A percentile compares a stretch with the other conserved stretches of the same genome.
Evolutionary conservation across 306 rosid species (phyloP).

Genomic region (Cicer pinnatifidum): DNA sequence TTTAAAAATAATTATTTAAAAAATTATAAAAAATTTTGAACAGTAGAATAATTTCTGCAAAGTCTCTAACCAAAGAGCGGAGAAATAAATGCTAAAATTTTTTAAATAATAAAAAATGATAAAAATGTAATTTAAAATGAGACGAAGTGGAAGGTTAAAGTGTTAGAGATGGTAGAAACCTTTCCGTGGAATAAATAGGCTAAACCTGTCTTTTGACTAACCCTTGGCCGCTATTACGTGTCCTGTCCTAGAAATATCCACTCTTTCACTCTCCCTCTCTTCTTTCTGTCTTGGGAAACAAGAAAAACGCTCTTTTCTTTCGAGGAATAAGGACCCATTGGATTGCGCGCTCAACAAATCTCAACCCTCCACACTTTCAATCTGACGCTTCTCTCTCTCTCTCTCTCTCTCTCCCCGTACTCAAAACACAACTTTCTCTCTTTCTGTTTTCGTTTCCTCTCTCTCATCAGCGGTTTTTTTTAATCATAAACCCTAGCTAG

Average conservation of each 20-base stretch:
- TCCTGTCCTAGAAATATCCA: background rate
- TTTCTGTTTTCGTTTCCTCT: conserved; percentile 18
- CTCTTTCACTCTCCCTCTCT: conserved; percentile 6
- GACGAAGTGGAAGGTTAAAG: too few relatives aligned
- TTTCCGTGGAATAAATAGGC: background rate
- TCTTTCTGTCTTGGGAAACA: conserved; percentile 16
- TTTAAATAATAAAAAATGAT: too few relatives aligned
- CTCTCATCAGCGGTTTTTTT: conserved; percentile 53
- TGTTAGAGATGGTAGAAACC: too few relatives aligned
- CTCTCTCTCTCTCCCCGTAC: conserved; percentile 34
- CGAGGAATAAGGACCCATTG: conserved; percentile 38
- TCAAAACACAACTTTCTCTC: conserved; percentile 41
- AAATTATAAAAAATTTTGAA: too few relatives aligned
- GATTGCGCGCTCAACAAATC: conserved; percentile 36
- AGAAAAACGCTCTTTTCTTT: conserved; percentile 30
- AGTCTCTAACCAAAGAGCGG: too few relatives aligned
- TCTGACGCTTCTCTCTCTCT: conserved; percentile 46
- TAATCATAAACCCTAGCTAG: conserved; percentile 97
- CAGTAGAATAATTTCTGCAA: too few relatives aligned
- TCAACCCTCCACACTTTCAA: conserved; percentile 43
- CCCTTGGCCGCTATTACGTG: conserved; percentile 9
- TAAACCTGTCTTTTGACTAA: background rate
- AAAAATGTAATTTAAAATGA: too few relatives aligned
- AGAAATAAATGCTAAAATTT: too few relatives aligned
- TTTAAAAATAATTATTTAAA: too few relatives aligned